Percentiles rank a stretch among this genome's conserved stretches.
phyloP scores from a whole-genome alignment of 805 yeast species.

The Cyberlindnera mrakii region DNA sequence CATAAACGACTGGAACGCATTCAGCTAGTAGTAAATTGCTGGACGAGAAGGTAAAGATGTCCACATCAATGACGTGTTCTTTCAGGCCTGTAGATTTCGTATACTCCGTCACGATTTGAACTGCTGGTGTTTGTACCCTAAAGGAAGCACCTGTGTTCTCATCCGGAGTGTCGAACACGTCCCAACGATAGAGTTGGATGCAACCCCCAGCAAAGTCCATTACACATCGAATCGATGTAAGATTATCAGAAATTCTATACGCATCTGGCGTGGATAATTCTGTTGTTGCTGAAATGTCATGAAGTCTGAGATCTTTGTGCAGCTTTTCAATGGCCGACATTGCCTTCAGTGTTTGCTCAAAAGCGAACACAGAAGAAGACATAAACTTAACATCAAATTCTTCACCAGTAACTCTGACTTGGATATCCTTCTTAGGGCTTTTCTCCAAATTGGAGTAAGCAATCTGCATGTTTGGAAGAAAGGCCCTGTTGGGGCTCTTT shows the following conservation, averaged over 20 bases:
- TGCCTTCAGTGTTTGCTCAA: constrained; percentile 49
- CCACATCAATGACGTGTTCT: constrained; percentile 42
- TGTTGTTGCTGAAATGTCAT: background rate
- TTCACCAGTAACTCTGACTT: constrained; percentile 57
- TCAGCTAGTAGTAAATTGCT: constrained; percentile 63
- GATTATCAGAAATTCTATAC: constrained; percentile 17
- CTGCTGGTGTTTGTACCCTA: constrained; percentile 69
- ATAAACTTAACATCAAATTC: constrained; percentile 59
- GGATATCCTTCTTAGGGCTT: constrained; percentile 31
- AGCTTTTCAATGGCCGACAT: constrained; percentile 35
- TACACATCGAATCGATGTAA: constrained; percentile 40
- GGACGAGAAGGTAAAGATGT: constrained; percentile 60
- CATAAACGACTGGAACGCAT: constrained; percentile 73
- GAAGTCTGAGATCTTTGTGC: constrained; percentile 14
- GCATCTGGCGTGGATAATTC: constrained; percentile 3
- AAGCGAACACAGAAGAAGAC: constrained; percentile 46
- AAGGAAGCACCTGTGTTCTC: constrained; percentile 38
- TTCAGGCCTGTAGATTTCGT: constrained; percentile 31
- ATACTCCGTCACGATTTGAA: constrained; percentile 53
- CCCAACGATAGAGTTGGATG: constrained; percentile 34
- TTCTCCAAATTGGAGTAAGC: constrained; percentile 32
- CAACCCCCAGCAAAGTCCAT: constrained; percentile 68
- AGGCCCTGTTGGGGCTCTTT: constrained; percentile 52
- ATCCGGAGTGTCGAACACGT: constrained; percentile 34
- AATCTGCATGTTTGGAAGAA: constrained; percentile 62